Evolutionary conservation across 768 basidiomycete species (phyloP), one percentile per base, ranked within the genome.

Genomic region (Leccinum uliginosum): DNA sequence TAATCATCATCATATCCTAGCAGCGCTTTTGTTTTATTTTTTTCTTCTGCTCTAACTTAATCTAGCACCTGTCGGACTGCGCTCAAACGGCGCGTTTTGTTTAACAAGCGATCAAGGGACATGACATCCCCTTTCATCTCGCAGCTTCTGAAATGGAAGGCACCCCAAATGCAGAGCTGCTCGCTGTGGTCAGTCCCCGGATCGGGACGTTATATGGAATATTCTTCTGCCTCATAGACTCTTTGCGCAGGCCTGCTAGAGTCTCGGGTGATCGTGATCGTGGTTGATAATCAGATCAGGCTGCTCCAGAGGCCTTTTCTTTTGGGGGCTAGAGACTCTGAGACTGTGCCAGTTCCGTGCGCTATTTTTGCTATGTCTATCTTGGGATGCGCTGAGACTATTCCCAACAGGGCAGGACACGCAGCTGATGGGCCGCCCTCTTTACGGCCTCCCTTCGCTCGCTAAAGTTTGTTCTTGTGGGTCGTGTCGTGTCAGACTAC

Each of bases 361-460:
- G 43, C 26, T 46, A 53, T 55, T 32, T 56, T 58, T 48, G 61
- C 53, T 61, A 65, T 68, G 51, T 61, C 62, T 50, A 57, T 59
- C 54, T 65, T 61, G 35, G 66, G 61, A 55, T 21, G 40, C 35
- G 48, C 47, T 57, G 32, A 21, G 24, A 32, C 40, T 49, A 55
- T 60, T 52, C 65, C 59, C 56, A 64, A 57, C 53, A 5, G 56
- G 57, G 62, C 10, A 60, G 53, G 58, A 58, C 71, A 67, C 61
- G 71, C 69, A 55, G 69, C 43, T 71, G 69, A 71, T 72, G n/a
- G n/a, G 71, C 71, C 71, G 71, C 69, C 67, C 59, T 55, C 27
- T 32, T 67, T 70, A 63, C 68, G 68, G 63, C 70, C 54, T 15
- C 50, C 50, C 60, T 66, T 65, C 54, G 58, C 34, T 58, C 66